Percentiles rank a stretch among this genome's conserved stretches.
These are phyloP conservation scores for Neurospora sp. DNA, from an alignment of 495 filamentous ascomycete species.

Conservation along the genomic window DNA sequence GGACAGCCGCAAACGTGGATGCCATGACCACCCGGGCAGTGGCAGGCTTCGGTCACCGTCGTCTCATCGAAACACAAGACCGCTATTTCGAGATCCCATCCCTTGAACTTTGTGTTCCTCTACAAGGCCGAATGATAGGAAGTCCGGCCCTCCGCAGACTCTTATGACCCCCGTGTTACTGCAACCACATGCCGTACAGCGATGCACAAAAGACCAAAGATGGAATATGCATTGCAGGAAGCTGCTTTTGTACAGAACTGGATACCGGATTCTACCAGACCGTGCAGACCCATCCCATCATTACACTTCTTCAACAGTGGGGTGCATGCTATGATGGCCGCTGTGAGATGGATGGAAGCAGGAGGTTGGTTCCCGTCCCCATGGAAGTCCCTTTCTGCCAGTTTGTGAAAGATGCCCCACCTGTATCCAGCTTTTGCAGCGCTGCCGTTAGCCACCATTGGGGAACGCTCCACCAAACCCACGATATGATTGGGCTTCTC, in stretches of 20 bases:
- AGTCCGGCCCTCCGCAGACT: neutral
- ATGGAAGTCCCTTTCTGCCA: neutral
- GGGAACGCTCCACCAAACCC: neutral
- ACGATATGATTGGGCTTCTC: neutral
- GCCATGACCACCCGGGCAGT: neutral
- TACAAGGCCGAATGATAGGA: neutral
- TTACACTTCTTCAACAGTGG: neutral
- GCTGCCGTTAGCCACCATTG: neutral
- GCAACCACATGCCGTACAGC: neutral
- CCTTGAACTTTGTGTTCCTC: neutral
- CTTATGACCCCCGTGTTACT: neutral
- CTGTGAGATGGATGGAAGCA: neutral
- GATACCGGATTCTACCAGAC: neutral
- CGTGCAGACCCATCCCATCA: neutral
- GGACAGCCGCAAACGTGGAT: neutral
- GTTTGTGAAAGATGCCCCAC: neutral
- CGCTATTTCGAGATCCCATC: neutral
- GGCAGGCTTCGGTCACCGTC: neutral
- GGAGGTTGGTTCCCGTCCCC: neutral
- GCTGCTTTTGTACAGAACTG: neutral
- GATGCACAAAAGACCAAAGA: neutral
- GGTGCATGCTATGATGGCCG: neutral
- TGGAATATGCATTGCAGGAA: neutral
- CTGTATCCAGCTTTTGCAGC: neutral
- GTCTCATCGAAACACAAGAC: neutral